Base-by-base conservation (phyloP, 441 rosid species). In the Capsella rubella region DNA sequence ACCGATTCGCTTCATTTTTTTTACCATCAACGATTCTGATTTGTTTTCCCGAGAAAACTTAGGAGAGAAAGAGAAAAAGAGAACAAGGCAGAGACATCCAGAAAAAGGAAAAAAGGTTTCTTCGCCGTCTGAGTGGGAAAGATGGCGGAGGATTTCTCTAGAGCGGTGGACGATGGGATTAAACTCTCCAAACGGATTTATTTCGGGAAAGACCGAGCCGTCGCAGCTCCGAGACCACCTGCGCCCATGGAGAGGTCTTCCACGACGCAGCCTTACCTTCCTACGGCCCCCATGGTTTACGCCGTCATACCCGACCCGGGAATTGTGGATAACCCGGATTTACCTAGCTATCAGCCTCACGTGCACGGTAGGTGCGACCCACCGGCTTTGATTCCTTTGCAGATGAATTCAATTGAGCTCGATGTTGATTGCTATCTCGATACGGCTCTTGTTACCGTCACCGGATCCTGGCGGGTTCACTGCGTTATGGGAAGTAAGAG, bases 271-370 rank as follows among this genome's bases (percentile, higher is more conserved):
- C 49, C 51, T 28, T 81, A 71, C 72, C 81, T 95, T 6, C 99
- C 98, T 0, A 78, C 85, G 29, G 82, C 97, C 8, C 98, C 98
- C 2, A 90, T 91, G 95, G 88, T 85, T 0, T 95, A 95, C 78
- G 97, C 99, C 1, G 90, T 93, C 28, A 89, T 95, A 46, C 55
- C 81, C 42, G 87, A 95, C 77, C 99, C 99, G 31, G 85, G 83
- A 43, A 83, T 90, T 15, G 99, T 93, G 16, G 99, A 95, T 67
- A 93, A 95, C 72, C 99, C 99, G 6, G 98, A 93, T 57, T 78
- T 95, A 29, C 92, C 99, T 10, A 93, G 98, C 78, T 95, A 95
- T 78, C 99, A 95, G 88, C 99, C 99, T 13, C 89, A 95, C 80
- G 97, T 95, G 67, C 81, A 95, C 75, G 98, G 99, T 49, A 80